These are phyloP conservation scores for Arabidopsis hybrid DNA, from an alignment of 441 rosid species.

Conservation along the genomic window DNA sequence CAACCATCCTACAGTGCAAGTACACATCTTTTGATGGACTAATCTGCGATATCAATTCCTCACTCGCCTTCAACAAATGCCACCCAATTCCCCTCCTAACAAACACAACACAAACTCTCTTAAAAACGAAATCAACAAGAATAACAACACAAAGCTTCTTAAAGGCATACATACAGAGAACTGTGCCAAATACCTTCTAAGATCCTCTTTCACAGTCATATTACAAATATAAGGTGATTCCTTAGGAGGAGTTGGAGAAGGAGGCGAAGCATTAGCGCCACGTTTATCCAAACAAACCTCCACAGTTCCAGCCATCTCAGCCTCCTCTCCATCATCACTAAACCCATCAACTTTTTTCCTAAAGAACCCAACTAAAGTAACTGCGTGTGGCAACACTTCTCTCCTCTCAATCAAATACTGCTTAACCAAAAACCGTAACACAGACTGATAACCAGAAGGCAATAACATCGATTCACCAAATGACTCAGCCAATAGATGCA, in stretches of 20 bases:
- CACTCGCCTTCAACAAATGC: conserved; percentile 93
- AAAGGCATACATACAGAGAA: conserved; percentile 4
- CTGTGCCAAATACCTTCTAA: conserved; percentile 57
- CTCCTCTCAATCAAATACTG: conserved; percentile 86
- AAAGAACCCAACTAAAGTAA: conserved; percentile 75
- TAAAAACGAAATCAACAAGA: neutral
- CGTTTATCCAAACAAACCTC: conserved; percentile 79
- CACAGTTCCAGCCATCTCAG: conserved; percentile 79
- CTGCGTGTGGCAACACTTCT: conserved; percentile 77
- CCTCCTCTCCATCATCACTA: conserved; percentile 44
- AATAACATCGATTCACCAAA: conserved; percentile 82
- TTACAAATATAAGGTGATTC: conserved; percentile 86
- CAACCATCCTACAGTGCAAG: conserved; percentile 93
- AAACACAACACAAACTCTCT: conserved; percentile 29
- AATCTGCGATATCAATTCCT: conserved; percentile 75
- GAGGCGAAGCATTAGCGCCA: conserved; percentile 79
- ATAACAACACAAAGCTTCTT: neutral
- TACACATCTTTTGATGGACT: conserved; percentile 68
- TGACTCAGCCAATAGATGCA: conserved; percentile 74
- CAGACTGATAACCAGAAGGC: conserved; percentile 66
- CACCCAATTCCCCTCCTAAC: conserved; percentile 89
- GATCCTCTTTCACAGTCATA: conserved; percentile 79
- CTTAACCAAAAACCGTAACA: conserved; percentile 77
- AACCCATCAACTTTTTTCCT: conserved; percentile 40
- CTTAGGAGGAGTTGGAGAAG: conserved; percentile 79